phyloP scores from a whole-genome alignment of 2,329 filamentous ascomycete species.

The Aspergillus costaricaensis region DNA sequence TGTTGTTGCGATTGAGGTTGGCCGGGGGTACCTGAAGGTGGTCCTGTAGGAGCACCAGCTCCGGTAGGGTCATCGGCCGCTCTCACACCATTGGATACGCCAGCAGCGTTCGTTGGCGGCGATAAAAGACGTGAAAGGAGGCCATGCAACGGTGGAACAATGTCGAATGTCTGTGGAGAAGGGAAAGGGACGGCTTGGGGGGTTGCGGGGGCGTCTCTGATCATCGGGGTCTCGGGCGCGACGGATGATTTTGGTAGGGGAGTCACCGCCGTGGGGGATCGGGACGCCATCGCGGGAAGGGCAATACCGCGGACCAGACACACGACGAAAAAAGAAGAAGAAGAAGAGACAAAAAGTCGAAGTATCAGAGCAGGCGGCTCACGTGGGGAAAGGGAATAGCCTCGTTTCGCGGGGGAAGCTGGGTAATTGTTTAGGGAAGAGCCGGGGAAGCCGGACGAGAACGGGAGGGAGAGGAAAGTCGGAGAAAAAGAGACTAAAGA shows the following conservation, averaged over 20 bases:
- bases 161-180: slow-evolving; percentile 80
- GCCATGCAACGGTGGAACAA: slow-evolving; percentile 76
- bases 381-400: no score
- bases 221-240: slow-evolving; percentile 37
- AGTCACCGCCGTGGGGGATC: slow-evolving; percentile 39
- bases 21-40: slow-evolving; percentile 6
- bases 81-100: slow-evolving; percentile 35
- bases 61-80: slow-evolving; percentile 26
- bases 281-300: slow-evolving; percentile 38
- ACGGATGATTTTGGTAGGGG: slow-evolving; percentile 45
- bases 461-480: slow-evolving; percentile 9
- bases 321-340: background rate
- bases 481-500: background rate
- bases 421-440: slow-evolving; percentile 39
- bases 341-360: background rate
- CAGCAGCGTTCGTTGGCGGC: slow-evolving; percentile 43
- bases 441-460: slow-evolving; percentile 31
- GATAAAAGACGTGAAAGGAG: slow-evolving; percentile 73
- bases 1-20: slow-evolving; percentile 29
- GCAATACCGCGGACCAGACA: background rate
- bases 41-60: slow-evolving; percentile 25
- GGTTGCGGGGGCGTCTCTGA: slow-evolving; percentile 39
- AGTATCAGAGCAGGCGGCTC: no score
- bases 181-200: slow-evolving; percentile 61
- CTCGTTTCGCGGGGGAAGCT: slow-evolving; percentile 10